These are phyloP conservation scores for Russula compacta DNA, from an alignment of 768 basidiomycete species.

Conservation along the genomic window DNA sequence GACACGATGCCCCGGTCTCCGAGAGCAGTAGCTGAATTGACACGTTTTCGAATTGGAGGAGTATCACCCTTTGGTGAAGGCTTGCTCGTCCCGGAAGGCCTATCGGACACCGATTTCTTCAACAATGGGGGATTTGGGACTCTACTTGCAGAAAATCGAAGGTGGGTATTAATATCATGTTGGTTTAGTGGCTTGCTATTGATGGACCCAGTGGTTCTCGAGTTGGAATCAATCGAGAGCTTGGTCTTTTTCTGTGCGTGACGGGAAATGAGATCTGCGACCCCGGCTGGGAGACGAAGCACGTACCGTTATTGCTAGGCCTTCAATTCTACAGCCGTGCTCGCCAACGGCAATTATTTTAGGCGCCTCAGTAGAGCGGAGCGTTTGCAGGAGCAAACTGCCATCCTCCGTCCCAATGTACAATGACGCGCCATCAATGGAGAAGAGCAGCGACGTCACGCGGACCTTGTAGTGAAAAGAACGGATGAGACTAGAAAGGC, in stretches of 20 bases:
- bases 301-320: constrained; percentile 50
- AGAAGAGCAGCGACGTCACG: constrained; percentile 57
- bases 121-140: background rate
- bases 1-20: constrained; percentile 14
- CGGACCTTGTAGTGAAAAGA: constrained; percentile 43
- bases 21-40: constrained; percentile 18
- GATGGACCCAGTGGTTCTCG: constrained; percentile 24
- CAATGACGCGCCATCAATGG: constrained; percentile 57
- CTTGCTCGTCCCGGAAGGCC: background rate
- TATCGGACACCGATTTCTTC: constrained; percentile 12
- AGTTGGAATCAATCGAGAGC: constrained; percentile 23
- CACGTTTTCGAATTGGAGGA: constrained; percentile 12
- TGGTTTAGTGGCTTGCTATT: constrained; percentile 23
- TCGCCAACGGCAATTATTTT: constrained; percentile 45
- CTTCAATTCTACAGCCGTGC: constrained; percentile 37
- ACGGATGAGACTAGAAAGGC: constrained; percentile 43
- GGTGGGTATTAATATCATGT: constrained; percentile 12
- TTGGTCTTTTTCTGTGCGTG: constrained; percentile 16
- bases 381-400: constrained; percentile 51
- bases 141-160: constrained; percentile 6
- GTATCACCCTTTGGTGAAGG: background rate
- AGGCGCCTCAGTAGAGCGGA: constrained; percentile 58
- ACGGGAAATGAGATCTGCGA: background rate
- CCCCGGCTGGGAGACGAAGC: background rate
- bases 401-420: constrained; percentile 60